These are phyloP conservation scores for Cyberlindnera mycetangii DNA, from an alignment of 805 yeast genomes.

Conservation along the genomic window DNA sequence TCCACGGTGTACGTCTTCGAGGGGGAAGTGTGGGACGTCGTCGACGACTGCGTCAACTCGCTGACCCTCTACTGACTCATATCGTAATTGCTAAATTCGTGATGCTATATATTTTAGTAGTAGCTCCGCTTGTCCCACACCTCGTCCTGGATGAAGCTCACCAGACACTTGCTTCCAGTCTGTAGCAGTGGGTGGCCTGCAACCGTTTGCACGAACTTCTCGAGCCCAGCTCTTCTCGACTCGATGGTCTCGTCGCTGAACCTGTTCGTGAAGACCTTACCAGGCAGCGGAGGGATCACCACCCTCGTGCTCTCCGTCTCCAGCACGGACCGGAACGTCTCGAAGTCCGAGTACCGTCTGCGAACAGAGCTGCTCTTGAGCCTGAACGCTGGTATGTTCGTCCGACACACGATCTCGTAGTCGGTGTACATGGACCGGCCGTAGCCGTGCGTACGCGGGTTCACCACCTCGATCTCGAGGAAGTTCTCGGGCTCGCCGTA, in stretches of 20 bases:
- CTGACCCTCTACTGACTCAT: slow-evolving; percentile 32
- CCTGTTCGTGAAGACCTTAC: slow-evolving; percentile 67
- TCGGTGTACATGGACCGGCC: slow-evolving; percentile 78
- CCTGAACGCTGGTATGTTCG: slow-evolving; percentile 86
- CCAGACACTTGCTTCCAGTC: slow-evolving; percentile 75
- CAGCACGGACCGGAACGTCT: slow-evolving; percentile 66
- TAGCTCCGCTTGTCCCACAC: slow-evolving; percentile 51
- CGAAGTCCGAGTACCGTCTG: slow-evolving; percentile 89
- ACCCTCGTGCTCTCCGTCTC: slow-evolving; percentile 78
- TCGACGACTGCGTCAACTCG: slow-evolving; percentile 36
- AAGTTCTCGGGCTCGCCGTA: slow-evolving; percentile 96
- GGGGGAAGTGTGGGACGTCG: slow-evolving; percentile 40
- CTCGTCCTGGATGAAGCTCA: slow-evolving; percentile 85
- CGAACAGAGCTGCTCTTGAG: slow-evolving; percentile 64
- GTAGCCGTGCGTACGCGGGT: slow-evolving; percentile 75
- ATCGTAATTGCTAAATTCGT: not conserved
- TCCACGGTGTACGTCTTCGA: slow-evolving; percentile 23
- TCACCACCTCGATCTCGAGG: slow-evolving; percentile 81
- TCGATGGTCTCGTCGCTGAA: slow-evolving; percentile 83
- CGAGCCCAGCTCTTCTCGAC: slow-evolving; percentile 77
- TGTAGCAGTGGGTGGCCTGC: slow-evolving; percentile 94
- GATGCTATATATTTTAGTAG: slow-evolving; percentile 2
- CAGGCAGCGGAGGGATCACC: slow-evolving; percentile 84
- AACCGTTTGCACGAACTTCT: slow-evolving; percentile 71
- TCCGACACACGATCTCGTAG: slow-evolving; percentile 85